These are phyloP conservation scores for Sechiopsis laciniata DNA, from an alignment of 306 rosid species.

Conservation along the genomic window DNA sequence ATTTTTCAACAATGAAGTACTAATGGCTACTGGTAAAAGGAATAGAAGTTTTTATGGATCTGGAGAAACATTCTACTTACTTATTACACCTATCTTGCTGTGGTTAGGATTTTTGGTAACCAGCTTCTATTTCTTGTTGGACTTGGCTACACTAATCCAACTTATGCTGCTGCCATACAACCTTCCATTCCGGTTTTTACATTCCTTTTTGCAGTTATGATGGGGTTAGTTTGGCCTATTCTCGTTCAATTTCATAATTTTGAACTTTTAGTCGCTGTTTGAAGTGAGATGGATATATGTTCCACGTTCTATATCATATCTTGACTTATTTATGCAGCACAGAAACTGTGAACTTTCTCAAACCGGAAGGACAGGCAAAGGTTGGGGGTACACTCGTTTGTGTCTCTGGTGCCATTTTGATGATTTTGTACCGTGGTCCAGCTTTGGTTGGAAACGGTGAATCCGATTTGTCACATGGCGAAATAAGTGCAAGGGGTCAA, in stretches of 20 bases:
- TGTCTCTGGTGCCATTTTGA: slow-evolving; percentile 73
- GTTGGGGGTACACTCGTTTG: slow-evolving; percentile 72
- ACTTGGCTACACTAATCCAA: slow-evolving; percentile 89
- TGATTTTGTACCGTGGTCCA: slow-evolving; percentile 79
- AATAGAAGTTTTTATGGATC: background rate
- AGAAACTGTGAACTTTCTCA: slow-evolving; percentile 76
- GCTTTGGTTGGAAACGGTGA: slow-evolving; percentile 49
- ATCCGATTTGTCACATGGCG: slow-evolving; percentile 31
- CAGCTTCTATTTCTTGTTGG: slow-evolving; percentile 93
- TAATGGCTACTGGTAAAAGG: background rate
- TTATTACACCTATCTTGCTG: slow-evolving; percentile 30
- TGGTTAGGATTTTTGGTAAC: slow-evolving; percentile 79
- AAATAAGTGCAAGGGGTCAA: slow-evolving; percentile 75
- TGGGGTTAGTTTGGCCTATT: slow-evolving; percentile 65
- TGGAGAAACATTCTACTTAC: slow-evolving; percentile 23
- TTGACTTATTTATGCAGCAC: slow-evolving; percentile 61
- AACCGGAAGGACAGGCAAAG: slow-evolving; percentile 75
- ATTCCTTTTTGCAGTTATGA: slow-evolving; percentile 58
- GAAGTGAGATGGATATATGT: background rate
- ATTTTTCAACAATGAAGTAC: background rate
- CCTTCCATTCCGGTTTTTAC: slow-evolving; percentile 93
- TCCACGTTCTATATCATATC: slow-evolving; percentile 28
- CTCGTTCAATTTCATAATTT: background rate
- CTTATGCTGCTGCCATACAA: slow-evolving; percentile 91
- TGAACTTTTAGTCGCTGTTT: background rate